A percentile compares a stretch with the other conserved stretches of the same genome.
Conservation (phyloP, 495 filamentous ascomycete species). For the Aspergillus steynii region DNA sequence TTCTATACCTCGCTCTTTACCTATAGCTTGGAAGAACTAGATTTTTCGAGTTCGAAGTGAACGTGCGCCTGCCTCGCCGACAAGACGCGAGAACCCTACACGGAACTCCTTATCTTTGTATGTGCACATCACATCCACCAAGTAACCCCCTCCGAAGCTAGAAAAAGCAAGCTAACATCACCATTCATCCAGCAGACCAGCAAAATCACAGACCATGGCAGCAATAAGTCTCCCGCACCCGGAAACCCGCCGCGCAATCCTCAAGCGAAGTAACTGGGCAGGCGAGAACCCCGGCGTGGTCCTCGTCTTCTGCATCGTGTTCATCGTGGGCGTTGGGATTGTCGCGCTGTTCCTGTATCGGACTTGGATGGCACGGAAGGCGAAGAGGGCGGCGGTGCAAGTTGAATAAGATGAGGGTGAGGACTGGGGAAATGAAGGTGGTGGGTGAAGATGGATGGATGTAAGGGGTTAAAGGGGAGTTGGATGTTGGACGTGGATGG, state of each 20-base stretch:
- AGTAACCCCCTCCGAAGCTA: too few relatives aligned
- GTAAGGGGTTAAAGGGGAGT: background rate
- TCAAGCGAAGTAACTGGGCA: slow-evolving; percentile 52
- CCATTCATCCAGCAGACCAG: too few relatives aligned
- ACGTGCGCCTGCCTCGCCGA: too few relatives aligned
- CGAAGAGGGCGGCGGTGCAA: slow-evolving; percentile 31
- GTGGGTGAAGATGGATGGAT: background rate
- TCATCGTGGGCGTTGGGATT: slow-evolving; percentile 46
- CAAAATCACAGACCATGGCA: slow-evolving; percentile 33
- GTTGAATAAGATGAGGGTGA: background rate
- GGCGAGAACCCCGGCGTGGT: slow-evolving; percentile 50
- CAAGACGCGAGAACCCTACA: too few relatives aligned
- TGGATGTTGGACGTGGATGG: too few relatives aligned
- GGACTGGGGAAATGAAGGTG: background rate
- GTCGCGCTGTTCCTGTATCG: slow-evolving; percentile 45
- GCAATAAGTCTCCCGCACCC: slow-evolving; percentile 31
- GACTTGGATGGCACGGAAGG: slow-evolving; percentile 36
- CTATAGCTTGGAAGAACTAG: too few relatives aligned
- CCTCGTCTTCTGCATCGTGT: slow-evolving; percentile 56
- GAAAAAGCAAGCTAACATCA: too few relatives aligned
- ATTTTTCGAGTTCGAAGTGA: too few relatives aligned
- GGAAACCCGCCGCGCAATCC: slow-evolving; percentile 19
- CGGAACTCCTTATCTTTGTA: too few relatives aligned
- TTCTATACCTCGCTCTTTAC: too few relatives aligned
- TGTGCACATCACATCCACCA: too few relatives aligned